Evolutionary conservation across 352 stramenopile species (phyloP).

Genomic region (Pythium utonaiense): DNA sequence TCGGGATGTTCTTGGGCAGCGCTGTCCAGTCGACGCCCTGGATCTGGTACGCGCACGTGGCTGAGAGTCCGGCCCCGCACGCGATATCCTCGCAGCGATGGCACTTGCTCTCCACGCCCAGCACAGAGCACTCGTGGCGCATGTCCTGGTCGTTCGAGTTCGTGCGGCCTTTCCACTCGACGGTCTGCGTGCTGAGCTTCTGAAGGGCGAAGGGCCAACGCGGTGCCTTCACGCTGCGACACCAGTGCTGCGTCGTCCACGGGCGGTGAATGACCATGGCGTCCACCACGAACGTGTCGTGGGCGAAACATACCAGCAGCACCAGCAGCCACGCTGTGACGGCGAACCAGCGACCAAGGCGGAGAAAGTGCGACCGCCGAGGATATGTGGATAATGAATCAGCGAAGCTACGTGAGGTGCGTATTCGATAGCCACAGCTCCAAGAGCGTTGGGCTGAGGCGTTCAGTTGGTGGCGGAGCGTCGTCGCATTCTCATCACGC

Average conservation of each 20-base stretch:
- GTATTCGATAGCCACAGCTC: too few species aligned
- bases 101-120: slow-evolving; percentile 92
- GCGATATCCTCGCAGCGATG: slow-evolving; percentile 90
- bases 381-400: too few species aligned
- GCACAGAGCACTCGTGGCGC: slow-evolving; percentile 85
- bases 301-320: too few species aligned
- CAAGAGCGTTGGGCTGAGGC: too few species aligned
- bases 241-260: slow-evolving; percentile 88
- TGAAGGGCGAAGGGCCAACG: slow-evolving; percentile 94
- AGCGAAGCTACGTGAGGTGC: too few species aligned
- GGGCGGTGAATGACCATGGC: slow-evolving; percentile 74
- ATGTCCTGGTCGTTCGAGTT: slow-evolving; percentile 91
- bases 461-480: too few species aligned
- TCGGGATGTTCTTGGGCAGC: slow-evolving; percentile 89
- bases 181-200: slow-evolving; percentile 60
- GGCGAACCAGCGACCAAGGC: too few species aligned
- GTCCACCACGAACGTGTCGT: too few species aligned
- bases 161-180: slow-evolving; percentile 87
- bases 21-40: slow-evolving; percentile 82
- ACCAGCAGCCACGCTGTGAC: too few species aligned
- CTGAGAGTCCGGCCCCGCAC: slow-evolving; percentile 43
- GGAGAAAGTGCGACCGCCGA: too few species aligned
- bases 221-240: slow-evolving; percentile 72
- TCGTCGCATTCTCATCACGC: too few species aligned
- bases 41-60: slow-evolving; percentile 87